Base-by-base conservation (phyloP, 345 rosid genomes). In the Melaleuca quinquenervia region DNA sequence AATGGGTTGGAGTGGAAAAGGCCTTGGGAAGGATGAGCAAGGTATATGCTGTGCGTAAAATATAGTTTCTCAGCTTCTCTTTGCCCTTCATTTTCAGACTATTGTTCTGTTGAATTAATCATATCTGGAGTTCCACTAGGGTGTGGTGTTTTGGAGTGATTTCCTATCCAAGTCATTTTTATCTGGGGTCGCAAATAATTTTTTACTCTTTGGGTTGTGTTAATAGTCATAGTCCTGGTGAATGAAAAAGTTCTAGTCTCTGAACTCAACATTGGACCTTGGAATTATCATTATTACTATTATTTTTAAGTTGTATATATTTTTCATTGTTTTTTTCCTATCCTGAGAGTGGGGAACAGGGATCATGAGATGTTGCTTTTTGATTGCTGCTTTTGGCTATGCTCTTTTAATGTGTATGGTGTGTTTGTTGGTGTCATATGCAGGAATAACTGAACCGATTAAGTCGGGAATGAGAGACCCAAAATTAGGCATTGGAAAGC, bases 1-100 rank as follows among this genome's bases (percentile, higher is more conserved):
- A 88, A 97, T 97, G 99, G 99, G 99, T 29, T 97, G 99, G 99
- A 97, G 94, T 89, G 99, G 99, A 60, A 95, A 95, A 89, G 99
- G 99, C 78, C 95, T 96, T 5, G 99, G 99, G 51, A 97, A 94
- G 94, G 93, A 95, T 82, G 99, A 97, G 89, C 98, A 96, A 89
- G 99, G 99, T 96, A 85, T 0, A 36, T 70, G 80, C 48, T 70
- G 48, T 32, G 78, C 36, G 26, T 70, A 7, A 70, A 18, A 70
- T 70, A 18, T 5, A 36, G 80, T 36, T 70, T 32, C 32, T 70
- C 45, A 70, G 48, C 48, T 70, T 70, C 36, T 36, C 78, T 36
- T 70, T 70, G 80, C 20, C 80, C 48, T 36, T 36, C 8, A 70
- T 70, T 24, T 18, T 70, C 80, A 18, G 48, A 70, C 80, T 36